These are phyloP conservation scores for Fusarium sambucinum DNA, from an alignment of 2,329 filamentous ascomycete species.

Conservation along the genomic window DNA sequence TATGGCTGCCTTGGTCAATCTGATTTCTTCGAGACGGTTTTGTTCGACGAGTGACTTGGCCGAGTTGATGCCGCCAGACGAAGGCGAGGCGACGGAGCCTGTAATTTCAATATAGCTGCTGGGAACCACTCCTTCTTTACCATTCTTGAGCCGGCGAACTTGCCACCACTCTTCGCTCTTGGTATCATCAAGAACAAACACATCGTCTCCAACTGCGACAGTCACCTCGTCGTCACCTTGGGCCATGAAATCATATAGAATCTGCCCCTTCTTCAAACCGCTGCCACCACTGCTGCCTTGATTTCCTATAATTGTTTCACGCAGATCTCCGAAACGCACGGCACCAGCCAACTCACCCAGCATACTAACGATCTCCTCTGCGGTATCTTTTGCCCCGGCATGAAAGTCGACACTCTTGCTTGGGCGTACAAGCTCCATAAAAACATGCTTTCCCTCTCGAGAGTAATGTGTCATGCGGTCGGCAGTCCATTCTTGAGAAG, in stretches of 20 bases:
- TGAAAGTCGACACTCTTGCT: slow-evolving; percentile 98
- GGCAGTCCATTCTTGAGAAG: slow-evolving; percentile 91
- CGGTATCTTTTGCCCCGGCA: slow-evolving; percentile 96
- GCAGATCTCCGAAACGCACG: slow-evolving; percentile 82
- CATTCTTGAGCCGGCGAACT: slow-evolving; percentile 88
- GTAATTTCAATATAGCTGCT: slow-evolving; percentile 95
- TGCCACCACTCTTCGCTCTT: slow-evolving; percentile 99
- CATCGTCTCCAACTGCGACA: slow-evolving; percentile 89
- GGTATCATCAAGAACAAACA: slow-evolving; percentile 86
- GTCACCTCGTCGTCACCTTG: slow-evolving; percentile 97
- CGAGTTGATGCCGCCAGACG: slow-evolving; percentile 64
- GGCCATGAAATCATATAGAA: slow-evolving; percentile 96
- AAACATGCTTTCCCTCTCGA: slow-evolving; percentile 97
- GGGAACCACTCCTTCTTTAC: slow-evolving; percentile 94
- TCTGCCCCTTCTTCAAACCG: slow-evolving; percentile 79
- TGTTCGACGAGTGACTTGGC: slow-evolving; percentile 79
- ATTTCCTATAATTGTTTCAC: slow-evolving; percentile 87
- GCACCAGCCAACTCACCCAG: slow-evolving; percentile 91
- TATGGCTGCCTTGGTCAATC: slow-evolving; percentile 83
- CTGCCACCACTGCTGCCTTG: slow-evolving; percentile 59
- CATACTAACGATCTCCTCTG: slow-evolving; percentile 88
- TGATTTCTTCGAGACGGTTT: slow-evolving; percentile 81
- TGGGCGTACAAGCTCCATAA: slow-evolving; percentile 89
- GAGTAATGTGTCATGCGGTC: slow-evolving; percentile 98
- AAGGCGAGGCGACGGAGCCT: slow-evolving; percentile 69